Percentiles rank a stretch among this genome's conserved stretches.
These are phyloP conservation scores for Phytopythium aichiense DNA, from an alignment of 352 stramenopile species.

Conservation along the genomic window DNA sequence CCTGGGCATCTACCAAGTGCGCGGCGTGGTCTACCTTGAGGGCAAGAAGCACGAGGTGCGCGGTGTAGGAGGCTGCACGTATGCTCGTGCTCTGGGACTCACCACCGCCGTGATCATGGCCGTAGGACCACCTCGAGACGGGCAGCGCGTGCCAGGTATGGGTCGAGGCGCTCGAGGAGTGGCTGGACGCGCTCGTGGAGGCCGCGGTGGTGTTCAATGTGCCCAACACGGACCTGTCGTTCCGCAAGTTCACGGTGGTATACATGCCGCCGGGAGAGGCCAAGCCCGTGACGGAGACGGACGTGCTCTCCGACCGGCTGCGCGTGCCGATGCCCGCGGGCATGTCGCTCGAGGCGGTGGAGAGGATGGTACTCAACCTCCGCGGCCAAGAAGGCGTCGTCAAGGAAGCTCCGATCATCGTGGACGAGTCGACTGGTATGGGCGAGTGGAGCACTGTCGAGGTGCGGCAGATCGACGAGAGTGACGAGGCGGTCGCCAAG, in stretches of 20 bases:
- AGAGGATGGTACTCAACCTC: slow-evolving; percentile 54
- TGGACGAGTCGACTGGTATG: slow-evolving; percentile 77
- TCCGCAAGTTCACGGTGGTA: slow-evolving; percentile 57
- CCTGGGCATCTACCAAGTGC: slow-evolving; percentile 64
- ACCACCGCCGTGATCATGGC: neutral
- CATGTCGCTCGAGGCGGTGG: slow-evolving; percentile 57
- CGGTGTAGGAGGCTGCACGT: neutral
- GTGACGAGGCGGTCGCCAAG: slow-evolving; percentile 50
- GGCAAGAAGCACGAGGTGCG: slow-evolving; percentile 63
- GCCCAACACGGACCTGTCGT: slow-evolving; percentile 62
- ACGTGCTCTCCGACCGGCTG: slow-evolving; percentile 53
- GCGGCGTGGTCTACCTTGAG: slow-evolving; percentile 74
- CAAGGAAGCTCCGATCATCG: slow-evolving; percentile 15
- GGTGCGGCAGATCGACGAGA: slow-evolving; percentile 74
- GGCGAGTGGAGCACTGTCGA: slow-evolving; percentile 78
- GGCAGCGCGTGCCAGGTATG: slow-evolving; percentile 81
- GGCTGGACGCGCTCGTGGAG: slow-evolving; percentile 72
- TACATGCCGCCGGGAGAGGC: slow-evolving; percentile 48
- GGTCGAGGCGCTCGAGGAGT: slow-evolving; percentile 71
- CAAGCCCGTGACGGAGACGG: slow-evolving; percentile 40
- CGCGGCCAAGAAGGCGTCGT: slow-evolving; percentile 6
- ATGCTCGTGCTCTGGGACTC: neutral
- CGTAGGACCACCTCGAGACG: slow-evolving; percentile 44
- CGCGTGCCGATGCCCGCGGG: slow-evolving; percentile 60
- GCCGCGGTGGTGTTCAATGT: slow-evolving; percentile 48